Conservation (phyloP, 495 filamentous ascomycete genomes). For the Talaromyces liani region DNA sequence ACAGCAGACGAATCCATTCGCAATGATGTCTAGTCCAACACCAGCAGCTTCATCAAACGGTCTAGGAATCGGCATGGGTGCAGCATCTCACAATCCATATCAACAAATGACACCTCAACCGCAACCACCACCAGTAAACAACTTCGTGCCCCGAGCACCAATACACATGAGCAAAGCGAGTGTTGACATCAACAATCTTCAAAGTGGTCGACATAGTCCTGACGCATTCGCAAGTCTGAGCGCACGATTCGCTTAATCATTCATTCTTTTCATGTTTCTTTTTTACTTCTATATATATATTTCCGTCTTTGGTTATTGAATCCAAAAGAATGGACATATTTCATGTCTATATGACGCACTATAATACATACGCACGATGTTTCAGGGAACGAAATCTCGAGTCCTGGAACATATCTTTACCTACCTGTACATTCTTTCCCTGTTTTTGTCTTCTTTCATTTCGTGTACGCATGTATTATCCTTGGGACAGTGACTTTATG, state of each 20-base stretch:
- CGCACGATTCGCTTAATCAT: constrained; percentile 40
- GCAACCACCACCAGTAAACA: not conserved
- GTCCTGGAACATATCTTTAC: not conserved
- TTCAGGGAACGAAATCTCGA: not conserved
- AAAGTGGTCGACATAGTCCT: constrained; percentile 80
- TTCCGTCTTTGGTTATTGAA: not conserved
- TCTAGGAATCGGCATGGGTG: constrained; percentile 12
- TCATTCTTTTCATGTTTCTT: constrained; percentile 4
- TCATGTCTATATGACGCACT: not conserved
- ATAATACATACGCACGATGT: not conserved
- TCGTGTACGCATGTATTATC: not conserved
- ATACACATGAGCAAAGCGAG: constrained; percentile 83
- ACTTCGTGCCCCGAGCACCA: constrained; percentile 15
- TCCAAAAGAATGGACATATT: not conserved
- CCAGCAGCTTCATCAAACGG: constrained; percentile 8
- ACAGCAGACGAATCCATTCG: constrained; percentile 10
- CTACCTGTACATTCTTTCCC: constrained; percentile 4
- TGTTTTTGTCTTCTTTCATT: not conserved
- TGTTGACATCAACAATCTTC: constrained; percentile 68
- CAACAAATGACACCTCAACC: constrained; percentile 5
- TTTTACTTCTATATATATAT: constrained; percentile 7
- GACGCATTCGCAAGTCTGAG: constrained; percentile 97
- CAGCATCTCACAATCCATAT: constrained; percentile 6
- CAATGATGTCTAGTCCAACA: not conserved
- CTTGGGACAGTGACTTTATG: not conserved